Percentiles rank a stretch among this genome's conserved stretches.
Evolutionary conservation across 352 stramenopile genomes (phyloP).

Genomic region (Phytopythium cucurbitacearum): DNA sequence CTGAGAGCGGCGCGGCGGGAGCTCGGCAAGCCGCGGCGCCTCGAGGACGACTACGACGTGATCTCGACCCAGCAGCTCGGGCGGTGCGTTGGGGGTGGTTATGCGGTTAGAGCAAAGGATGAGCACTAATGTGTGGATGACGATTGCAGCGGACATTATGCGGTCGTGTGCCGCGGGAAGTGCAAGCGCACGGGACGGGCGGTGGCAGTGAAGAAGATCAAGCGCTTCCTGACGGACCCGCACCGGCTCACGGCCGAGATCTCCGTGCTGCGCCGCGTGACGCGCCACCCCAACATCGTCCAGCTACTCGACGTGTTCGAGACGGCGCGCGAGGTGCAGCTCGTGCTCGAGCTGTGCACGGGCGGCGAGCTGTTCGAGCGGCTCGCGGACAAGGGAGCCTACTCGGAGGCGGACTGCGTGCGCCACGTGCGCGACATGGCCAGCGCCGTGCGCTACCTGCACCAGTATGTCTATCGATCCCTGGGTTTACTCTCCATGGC

Average conservation of each 20-base stretch:
- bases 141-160: slow-evolving; percentile 55
- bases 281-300: slow-evolving; percentile 73
- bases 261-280: slow-evolving; percentile 45
- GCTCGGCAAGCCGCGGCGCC: slow-evolving; percentile 12
- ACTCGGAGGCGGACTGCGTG: slow-evolving; percentile 78
- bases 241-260: slow-evolving; percentile 64
- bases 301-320: slow-evolving; percentile 80
- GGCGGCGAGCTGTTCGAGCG: slow-evolving; percentile 81
- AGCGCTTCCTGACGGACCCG: slow-evolving; percentile 71
- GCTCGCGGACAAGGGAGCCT: slow-evolving; percentile 72
- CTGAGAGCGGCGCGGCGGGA: too few species aligned
- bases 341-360: slow-evolving; percentile 79
- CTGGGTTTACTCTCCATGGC: not conserved
- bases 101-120: not conserved
- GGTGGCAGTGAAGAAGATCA: slow-evolving; percentile 85
- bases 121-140: slow-evolving; percentile 2
- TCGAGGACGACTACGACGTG: slow-evolving; percentile 56
- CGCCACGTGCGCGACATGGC: slow-evolving; percentile 72
- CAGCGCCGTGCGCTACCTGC: slow-evolving; percentile 63
- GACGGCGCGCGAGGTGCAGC: slow-evolving; percentile 66
- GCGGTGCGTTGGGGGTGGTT: slow-evolving; percentile 19
- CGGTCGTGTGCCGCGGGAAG: slow-evolving; percentile 50
- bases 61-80: slow-evolving; percentile 43
- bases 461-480: slow-evolving; percentile 31
- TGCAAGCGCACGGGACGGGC: slow-evolving; percentile 41